A percentile compares a stretch with the other conserved stretches of the same genome.
Evolutionary conservation across 2,329 filamentous ascomycete species (phyloP).

Genomic region (Colletotrichum limetticola): DNA sequence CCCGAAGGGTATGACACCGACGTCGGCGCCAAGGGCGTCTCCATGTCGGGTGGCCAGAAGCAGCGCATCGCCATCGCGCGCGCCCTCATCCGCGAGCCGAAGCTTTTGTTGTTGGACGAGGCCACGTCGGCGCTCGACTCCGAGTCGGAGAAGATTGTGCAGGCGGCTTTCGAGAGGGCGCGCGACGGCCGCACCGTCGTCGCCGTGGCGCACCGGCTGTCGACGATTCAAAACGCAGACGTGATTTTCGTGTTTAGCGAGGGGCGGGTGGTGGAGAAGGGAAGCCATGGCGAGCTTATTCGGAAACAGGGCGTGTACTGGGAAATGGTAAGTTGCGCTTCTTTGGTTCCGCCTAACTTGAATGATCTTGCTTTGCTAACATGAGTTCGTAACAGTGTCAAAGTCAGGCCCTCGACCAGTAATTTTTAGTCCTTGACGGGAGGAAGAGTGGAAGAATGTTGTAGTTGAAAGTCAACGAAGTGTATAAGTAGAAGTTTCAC

Average conservation of each 20-base stretch:
- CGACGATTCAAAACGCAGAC: conserved; percentile 56
- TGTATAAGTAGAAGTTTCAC: not conserved
- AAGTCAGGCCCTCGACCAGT: conserved; percentile 36
- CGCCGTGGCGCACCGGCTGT: conserved; percentile 54
- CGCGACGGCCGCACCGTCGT: conserved; percentile 46
- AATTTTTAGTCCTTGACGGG: not conserved
- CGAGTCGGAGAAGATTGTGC: conserved; percentile 64
- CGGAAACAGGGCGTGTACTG: conserved; percentile 32
- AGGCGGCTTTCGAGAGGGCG: conserved; percentile 47
- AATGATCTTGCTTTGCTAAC: not conserved
- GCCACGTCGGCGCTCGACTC: conserved; percentile 67
- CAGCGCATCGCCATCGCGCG: conserved; percentile 67
- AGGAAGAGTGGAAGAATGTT: not conserved
- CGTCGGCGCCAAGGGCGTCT: conserved; percentile 66
- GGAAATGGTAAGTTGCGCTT: conserved; percentile 31
- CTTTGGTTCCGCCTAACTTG: no score
- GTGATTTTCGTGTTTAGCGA: conserved; percentile 56
- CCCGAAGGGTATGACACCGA: conserved; percentile 60
- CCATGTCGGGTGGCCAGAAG: conserved; percentile 65
- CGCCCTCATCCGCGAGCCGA: conserved; percentile 62
- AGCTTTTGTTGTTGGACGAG: conserved; percentile 66
- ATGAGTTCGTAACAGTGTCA: conserved; percentile 25
- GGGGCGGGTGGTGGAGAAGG: conserved; percentile 53
- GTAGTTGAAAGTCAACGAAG: not conserved
- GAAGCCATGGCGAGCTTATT: conserved; percentile 45